phyloP scores from a whole-genome alignment of 179 eudicot species.

The Camellia oleifera region DNA sequence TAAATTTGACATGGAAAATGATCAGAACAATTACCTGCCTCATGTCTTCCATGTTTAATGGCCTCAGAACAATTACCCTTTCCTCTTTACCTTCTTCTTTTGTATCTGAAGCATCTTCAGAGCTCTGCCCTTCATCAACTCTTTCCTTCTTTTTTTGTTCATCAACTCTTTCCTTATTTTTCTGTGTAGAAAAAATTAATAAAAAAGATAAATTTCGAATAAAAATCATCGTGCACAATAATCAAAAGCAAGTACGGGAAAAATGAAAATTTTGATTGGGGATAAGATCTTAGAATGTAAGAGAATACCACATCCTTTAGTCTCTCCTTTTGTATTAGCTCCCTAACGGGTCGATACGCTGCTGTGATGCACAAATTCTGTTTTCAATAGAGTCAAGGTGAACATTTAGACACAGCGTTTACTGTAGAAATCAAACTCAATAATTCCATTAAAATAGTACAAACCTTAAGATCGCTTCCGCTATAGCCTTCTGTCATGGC shows the following conservation, averaged over 20 bases:
- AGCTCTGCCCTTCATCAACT: too few species aligned
- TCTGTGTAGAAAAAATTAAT: background rate
- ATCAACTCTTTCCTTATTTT: too few species aligned
- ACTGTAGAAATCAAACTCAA: conserved; percentile 9
- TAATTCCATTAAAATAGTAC: conserved; percentile 9
- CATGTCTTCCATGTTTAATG: too few species aligned
- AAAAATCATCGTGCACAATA: background rate
- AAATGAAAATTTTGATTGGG: background rate
- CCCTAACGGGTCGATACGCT: conserved; percentile 94
- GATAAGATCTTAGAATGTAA: background rate
- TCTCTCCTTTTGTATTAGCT: conserved; percentile 83
- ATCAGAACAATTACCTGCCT: too few species aligned
- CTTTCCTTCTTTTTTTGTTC: too few species aligned
- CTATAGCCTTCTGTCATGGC: conserved; percentile 89
- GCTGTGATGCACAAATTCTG: conserved; percentile 92
- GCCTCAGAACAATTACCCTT: too few species aligned
- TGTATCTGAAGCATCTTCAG: too few species aligned
- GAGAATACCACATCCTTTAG: conserved; percentile 62
- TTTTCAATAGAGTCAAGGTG: conserved; percentile 15
- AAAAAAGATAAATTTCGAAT: background rate
- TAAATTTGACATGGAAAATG: too few species aligned
- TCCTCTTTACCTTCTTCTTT: too few species aligned
- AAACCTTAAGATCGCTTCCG: conserved; percentile 95
- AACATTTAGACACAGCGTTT: background rate
- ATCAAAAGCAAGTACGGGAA: background rate